Conservation (phyloP, 2,329 filamentous ascomycete genomes). For the Furcasterigmium sp. region DNA sequence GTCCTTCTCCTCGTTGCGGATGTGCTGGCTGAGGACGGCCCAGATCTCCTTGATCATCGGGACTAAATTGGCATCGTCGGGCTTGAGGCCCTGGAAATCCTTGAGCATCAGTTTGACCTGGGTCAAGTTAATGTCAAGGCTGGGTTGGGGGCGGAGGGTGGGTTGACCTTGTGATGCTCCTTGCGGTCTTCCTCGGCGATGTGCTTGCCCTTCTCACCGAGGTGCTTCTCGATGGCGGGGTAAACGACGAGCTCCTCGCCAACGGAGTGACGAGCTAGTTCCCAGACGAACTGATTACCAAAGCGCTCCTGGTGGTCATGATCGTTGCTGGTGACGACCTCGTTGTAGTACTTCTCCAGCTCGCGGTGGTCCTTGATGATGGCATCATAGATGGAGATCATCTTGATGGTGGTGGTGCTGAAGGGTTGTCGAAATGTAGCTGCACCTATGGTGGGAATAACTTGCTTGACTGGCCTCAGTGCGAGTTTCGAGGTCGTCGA, state of each 20-base stretch:
- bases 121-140: not conserved
- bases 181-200: conserved; percentile 41
- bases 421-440: too few relatives aligned
- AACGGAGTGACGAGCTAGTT: conserved; percentile 42
- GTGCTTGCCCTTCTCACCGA: conserved; percentile 33
- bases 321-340: conserved; percentile 29
- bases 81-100: conserved; percentile 39
- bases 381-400: conserved; percentile 18
- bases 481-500: too few relatives aligned
- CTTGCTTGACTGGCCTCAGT: too few relatives aligned
- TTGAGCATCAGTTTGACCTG: conserved; percentile 48
- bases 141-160: conserved; percentile 4
- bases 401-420: conserved; percentile 10
- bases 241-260: conserved; percentile 47
- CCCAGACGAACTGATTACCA: conserved; percentile 43
- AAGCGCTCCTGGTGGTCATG: conserved; percentile 32
- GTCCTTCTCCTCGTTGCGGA: conserved; percentile 42
- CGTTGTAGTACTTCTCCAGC: conserved; percentile 26
- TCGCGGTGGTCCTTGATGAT: conserved; percentile 16
- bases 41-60: conserved; percentile 37
- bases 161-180: conserved; percentile 41
- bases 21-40: conserved; percentile 36
- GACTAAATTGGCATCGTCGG: conserved; percentile 33
- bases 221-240: conserved; percentile 44
- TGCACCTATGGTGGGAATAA: too few relatives aligned